Conservation (phyloP, 1,284 basidiomycete genomes). For the Takashimella tepidaria region DNA sequence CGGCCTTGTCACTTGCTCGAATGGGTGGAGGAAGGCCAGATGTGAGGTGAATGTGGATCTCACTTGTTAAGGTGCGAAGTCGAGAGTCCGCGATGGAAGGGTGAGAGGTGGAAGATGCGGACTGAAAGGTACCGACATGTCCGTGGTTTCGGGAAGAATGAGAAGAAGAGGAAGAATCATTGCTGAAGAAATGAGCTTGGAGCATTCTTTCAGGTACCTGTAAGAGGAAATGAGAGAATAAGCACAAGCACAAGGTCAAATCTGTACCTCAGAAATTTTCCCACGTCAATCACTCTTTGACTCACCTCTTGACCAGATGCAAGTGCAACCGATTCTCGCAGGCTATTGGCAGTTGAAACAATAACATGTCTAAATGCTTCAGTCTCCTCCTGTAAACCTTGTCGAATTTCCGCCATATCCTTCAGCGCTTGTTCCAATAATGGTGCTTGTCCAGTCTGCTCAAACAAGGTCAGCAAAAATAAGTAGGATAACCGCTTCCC, state of each 20-base stretch:
- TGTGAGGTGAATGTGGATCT: constrained; percentile 25
- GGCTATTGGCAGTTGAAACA: constrained; percentile 62
- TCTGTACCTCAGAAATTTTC: background rate
- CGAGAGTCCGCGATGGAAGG: constrained; percentile 39
- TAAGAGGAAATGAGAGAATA: background rate
- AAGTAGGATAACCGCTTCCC: background rate
- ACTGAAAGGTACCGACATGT: constrained; percentile 10
- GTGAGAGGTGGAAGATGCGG: constrained; percentile 35
- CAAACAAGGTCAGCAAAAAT: background rate
- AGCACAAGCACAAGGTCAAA: background rate
- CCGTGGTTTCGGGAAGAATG: constrained; percentile 8
- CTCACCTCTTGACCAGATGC: constrained; percentile 34
- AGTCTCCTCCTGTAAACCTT: constrained; percentile 65
- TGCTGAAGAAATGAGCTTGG: constrained; percentile 30
- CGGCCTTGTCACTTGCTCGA: background rate
- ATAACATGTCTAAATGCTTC: constrained; percentile 63
- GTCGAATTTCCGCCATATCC: constrained; percentile 65
- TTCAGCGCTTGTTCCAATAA: constrained; percentile 66
- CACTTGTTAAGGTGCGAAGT: constrained; percentile 28
- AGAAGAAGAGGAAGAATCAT: constrained; percentile 7
- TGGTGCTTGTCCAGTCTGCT: constrained; percentile 46
- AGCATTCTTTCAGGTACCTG: constrained; percentile 25
- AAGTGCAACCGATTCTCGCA: constrained; percentile 53
- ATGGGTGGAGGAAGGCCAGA: constrained; percentile 8
- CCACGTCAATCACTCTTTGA: too few relatives aligned